A percentile compares a stretch with the other conserved stretches of the same genome.
Conservation (phyloP, 257 asterid species). For the Osmanthus fragrans region DNA sequence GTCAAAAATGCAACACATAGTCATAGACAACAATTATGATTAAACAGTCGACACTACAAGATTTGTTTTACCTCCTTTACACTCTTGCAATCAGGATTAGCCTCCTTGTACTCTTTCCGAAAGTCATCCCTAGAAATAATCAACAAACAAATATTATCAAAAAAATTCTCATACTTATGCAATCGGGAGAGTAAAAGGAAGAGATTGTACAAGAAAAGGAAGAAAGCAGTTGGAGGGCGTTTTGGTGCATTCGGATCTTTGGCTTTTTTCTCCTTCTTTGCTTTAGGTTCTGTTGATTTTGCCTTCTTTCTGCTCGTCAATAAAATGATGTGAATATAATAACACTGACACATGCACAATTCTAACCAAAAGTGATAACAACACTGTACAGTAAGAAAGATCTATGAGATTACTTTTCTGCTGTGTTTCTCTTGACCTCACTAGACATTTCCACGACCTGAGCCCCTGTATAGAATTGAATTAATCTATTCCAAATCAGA, state of each 20-base stretch:
- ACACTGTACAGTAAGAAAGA: no score
- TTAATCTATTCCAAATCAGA: not conserved
- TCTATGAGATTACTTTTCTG: slow-evolving; percentile 42
- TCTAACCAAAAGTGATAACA: not conserved
- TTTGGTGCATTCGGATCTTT: slow-evolving; percentile 58
- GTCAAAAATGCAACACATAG: not conserved
- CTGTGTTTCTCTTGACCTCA: slow-evolving; percentile 53
- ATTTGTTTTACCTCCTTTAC: slow-evolving; percentile 41
- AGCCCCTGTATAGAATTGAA: slow-evolving; percentile 43
- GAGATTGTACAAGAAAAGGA: slow-evolving; percentile 62
- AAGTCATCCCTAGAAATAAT: slow-evolving; percentile 60
- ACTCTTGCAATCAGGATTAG: slow-evolving; percentile 72
- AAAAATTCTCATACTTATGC: not conserved
- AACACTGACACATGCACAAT: not conserved
- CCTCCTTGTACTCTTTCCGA: slow-evolving; percentile 65
- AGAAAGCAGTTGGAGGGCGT: slow-evolving; percentile 85
- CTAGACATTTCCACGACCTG: slow-evolving; percentile 56
- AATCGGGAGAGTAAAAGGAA: not conserved
- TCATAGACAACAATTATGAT: no score
- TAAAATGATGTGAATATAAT: not conserved
- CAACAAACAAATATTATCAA: not conserved
- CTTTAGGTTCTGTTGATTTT: slow-evolving; percentile 41
- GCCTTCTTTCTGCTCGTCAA: slow-evolving; percentile 44
- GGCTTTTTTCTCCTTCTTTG: slow-evolving; percentile 48
- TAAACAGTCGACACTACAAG: no score